Evolutionary conservation across 306 rosid genomes (phyloP), one percentile per base, ranked within the genome.

Genomic region (Pterocarpus macrocarpus): DNA sequence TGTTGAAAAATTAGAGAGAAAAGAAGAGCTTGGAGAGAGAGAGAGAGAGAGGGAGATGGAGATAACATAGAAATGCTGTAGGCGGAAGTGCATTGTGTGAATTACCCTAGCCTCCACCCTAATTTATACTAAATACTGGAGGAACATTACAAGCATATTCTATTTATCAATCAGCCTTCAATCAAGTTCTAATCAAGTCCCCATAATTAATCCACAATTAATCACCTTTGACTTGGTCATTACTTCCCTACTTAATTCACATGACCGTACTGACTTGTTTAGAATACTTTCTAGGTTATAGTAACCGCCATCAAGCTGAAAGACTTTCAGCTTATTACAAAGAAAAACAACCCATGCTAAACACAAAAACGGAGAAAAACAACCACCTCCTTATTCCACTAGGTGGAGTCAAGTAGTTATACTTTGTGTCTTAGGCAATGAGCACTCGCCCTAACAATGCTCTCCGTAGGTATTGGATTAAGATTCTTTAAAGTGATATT

Each of bases 31-130:
- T 22, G 28, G 28, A 22, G 67, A 41, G 39, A 8, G 49, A 16
- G 36, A 8, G 45, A 43, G 70, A 61, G 59, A 1, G 28, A 22
- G 28, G 28, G 28, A 22, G 28, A 22, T 22, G 28, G 28, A 22
- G 28, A 22, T 22, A 22, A 22, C 28, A 22, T 22, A 22, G 28
- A 22, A 22, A 22, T 22, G 28, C 28, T 22, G 28, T 8, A 33
- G 71, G 57, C 11, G 15, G 67, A 75, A 61, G 44, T 32, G 34
- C 45, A 75, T 14, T 61, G 52, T 61, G 8, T 58, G 34, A 41
- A 75, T 30, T 43, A 44, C 64, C 49, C 11, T 44, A 64, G 15
- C 28, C 44, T 62, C 28, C 57, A 28, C 41, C 45, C 43, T 30
- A 41, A 43, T 41, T 22, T 0, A 58, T 58, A 41, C 57, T 30